A percentile compares a stretch with the other conserved stretches of the same genome.
phyloP scores from a whole-genome alignment of 164 flowering plant genomes.

The Saururus chinensis region DNA sequence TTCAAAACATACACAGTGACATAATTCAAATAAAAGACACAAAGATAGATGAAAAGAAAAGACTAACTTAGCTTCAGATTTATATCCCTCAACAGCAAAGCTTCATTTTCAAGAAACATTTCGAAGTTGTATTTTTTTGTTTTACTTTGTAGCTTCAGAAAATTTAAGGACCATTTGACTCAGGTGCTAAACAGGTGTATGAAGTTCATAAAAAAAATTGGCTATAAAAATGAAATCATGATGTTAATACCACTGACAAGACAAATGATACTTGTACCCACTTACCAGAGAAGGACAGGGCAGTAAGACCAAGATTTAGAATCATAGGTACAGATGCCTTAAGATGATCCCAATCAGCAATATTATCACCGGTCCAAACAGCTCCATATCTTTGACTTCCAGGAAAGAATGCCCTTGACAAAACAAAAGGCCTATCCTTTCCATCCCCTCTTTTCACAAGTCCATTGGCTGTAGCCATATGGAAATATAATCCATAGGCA shows the following conservation, averaged over 20 bases:
- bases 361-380: slow-evolving; percentile 96
- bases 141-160: too few species aligned
- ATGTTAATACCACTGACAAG: too few species aligned
- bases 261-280: background rate
- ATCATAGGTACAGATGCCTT: slow-evolving; percentile 95
- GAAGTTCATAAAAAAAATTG: too few species aligned
- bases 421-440: slow-evolving; percentile 91
- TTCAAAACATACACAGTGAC: background rate
- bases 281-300: slow-evolving; percentile 79
- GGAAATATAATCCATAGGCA: slow-evolving; percentile 93
- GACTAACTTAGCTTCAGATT: too few species aligned
- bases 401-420: slow-evolving; percentile 89
- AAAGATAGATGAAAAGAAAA: background rate
- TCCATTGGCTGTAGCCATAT: slow-evolving; percentile 89
- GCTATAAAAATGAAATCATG: too few species aligned
- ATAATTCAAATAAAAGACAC: background rate
- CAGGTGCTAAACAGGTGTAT: too few species aligned
- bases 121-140: too few species aligned
- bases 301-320: slow-evolving; percentile 87
- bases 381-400: slow-evolving; percentile 96
- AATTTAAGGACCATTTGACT: too few species aligned
- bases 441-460: slow-evolving; percentile 79
- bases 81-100: too few species aligned
- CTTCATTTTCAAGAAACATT: too few species aligned
- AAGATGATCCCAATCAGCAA: slow-evolving; percentile 97